These are phyloP conservation scores for Annulohypoxylon moriforme DNA, from an alignment of 495 filamentous ascomycete species.

Conservation along the genomic window DNA sequence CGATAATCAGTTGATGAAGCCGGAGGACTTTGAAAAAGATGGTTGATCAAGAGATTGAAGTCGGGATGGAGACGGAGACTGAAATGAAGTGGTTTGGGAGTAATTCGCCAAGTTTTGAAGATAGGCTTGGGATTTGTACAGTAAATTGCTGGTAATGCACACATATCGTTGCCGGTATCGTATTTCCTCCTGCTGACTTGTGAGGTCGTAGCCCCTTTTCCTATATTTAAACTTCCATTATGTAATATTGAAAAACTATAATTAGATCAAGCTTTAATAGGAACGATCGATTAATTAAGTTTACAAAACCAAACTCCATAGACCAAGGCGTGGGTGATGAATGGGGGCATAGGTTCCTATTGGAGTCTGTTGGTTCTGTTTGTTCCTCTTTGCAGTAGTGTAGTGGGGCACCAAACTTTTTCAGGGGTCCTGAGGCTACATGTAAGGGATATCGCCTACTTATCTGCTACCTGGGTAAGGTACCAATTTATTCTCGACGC, in stretches of 20 bases:
- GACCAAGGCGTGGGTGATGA: neutral
- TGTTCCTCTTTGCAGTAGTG: too few species aligned
- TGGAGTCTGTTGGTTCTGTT: too few species aligned
- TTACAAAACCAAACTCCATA: neutral
- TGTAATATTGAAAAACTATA: neutral
- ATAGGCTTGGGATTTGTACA: neutral
- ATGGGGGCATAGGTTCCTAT: too few species aligned
- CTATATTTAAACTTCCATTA: neutral
- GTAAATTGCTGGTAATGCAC: neutral
- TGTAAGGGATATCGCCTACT: too few species aligned
- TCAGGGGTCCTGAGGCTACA: neutral
- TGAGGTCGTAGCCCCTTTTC: neutral
- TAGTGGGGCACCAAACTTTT: neutral
- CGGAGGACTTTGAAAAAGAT: slow-evolving; percentile 54
- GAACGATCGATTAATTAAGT: neutral
- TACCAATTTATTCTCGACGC: too few species aligned
- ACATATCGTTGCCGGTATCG: neutral
- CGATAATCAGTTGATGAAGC: slow-evolving; percentile 38
- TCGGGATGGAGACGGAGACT: neutral
- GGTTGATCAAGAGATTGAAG: neutral
- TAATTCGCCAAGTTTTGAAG: neutral
- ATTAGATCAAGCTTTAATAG: neutral
- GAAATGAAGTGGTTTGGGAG: neutral
- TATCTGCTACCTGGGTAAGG: too few species aligned
- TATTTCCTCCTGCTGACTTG: neutral